Evolutionary conservation across 345 rosid species (phyloP).

Genomic region (Gossypium longicalyx): DNA sequence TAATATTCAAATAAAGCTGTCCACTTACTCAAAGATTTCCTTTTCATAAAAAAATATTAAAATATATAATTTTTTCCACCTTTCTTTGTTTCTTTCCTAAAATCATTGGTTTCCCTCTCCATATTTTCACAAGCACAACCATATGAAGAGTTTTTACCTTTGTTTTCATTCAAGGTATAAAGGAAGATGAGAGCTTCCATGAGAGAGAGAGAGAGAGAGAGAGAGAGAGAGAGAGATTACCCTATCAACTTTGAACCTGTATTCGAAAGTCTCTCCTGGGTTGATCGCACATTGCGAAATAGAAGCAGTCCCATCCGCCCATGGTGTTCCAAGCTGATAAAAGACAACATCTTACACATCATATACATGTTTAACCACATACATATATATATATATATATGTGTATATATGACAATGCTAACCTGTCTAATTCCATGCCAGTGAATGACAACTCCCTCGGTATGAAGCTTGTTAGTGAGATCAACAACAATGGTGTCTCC

Average conservation of each 20-base stretch:
- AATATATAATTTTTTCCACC: too few relatives aligned
- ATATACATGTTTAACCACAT: neutral
- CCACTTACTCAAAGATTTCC: too few relatives aligned
- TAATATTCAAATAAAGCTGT: too few relatives aligned
- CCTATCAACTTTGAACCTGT: constrained; percentile 68
- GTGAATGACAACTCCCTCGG: constrained; percentile 84
- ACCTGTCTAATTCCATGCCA: constrained; percentile 98
- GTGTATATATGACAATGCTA: neutral
- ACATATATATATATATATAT: neutral
- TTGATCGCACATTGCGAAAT: constrained; percentile 68
- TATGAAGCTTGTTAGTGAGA: constrained; percentile 57
- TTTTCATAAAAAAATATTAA: too few relatives aligned
- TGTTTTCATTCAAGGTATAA: neutral
- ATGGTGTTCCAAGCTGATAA: constrained; percentile 64
- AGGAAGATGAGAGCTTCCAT: neutral
- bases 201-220: neutral
- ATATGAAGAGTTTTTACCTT: neutral
- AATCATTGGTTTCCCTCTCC: too few relatives aligned
- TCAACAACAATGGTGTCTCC: constrained; percentile 61
- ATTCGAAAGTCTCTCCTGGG: constrained; percentile 78
- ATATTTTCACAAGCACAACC: too few relatives aligned
- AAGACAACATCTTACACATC: neutral
- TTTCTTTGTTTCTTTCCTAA: too few relatives aligned
- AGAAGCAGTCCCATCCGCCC: constrained; percentile 89
- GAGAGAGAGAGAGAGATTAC: constrained; percentile 19